phyloP scores from a whole-genome alignment of 2,329 filamentous ascomycete genomes.

The Tolypocladium sp. region DNA sequence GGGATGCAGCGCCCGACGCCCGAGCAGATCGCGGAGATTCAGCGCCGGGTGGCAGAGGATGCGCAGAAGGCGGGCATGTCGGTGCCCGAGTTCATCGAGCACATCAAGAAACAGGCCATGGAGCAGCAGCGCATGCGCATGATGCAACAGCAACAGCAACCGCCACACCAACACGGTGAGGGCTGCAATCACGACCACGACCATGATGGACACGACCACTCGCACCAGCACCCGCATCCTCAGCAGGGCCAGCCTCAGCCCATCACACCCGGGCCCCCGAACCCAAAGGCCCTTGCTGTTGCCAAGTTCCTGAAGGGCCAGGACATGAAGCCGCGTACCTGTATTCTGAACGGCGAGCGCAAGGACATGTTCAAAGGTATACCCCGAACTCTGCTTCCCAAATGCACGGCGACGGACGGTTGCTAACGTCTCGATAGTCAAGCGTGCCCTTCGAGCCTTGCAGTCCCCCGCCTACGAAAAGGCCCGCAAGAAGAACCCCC shows the following conservation, averaged over 20 bases:
- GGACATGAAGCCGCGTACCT: slow-evolving; percentile 80
- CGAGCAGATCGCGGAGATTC: slow-evolving; percentile 79
- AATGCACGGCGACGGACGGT: background rate
- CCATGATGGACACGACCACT: slow-evolving; percentile 11
- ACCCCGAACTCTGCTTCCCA: slow-evolving; percentile 1
- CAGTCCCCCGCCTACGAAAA: slow-evolving; percentile 85
- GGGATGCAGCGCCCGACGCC: slow-evolving; percentile 52
- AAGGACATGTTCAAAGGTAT: slow-evolving; percentile 97
- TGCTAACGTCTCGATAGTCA: slow-evolving; percentile 52
- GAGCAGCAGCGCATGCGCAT: slow-evolving; percentile 39
- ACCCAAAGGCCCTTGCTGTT: slow-evolving; percentile 79
- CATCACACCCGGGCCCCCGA: slow-evolving; percentile 70
- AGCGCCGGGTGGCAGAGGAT: slow-evolving; percentile 72
- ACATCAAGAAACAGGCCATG: slow-evolving; percentile 48
- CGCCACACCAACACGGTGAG: slow-evolving; percentile 7
- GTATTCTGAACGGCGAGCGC: slow-evolving; percentile 88
- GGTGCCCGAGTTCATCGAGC: slow-evolving; percentile 73
- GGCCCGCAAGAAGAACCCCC: slow-evolving; percentile 79
- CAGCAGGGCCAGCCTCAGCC: slow-evolving; percentile 49
- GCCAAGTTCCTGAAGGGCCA: slow-evolving; percentile 80
- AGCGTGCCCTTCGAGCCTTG: slow-evolving; percentile 86
- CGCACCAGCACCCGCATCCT: slow-evolving; percentile 13
- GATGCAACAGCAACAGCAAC: slow-evolving; percentile 32
- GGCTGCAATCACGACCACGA: slow-evolving; percentile 9
- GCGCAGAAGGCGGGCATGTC: slow-evolving; percentile 78